Evolutionary conservation across 1,139 yeast species (phyloP).

Genomic region (Diutina pseudorugosa): DNA sequence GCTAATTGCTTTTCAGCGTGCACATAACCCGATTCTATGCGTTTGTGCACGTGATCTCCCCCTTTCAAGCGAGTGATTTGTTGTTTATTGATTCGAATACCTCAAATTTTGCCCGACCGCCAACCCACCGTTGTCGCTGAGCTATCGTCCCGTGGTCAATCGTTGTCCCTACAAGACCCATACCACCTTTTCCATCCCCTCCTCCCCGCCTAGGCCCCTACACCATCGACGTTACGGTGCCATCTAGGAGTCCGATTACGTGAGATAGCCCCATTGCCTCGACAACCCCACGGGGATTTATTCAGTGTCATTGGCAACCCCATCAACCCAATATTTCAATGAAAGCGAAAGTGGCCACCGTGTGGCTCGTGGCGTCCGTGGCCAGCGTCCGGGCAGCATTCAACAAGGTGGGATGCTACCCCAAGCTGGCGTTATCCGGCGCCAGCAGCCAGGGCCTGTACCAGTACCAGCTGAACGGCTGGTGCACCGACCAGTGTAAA

Average conservation of each 20-base stretch:
- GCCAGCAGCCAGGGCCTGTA: conserved; percentile 16
- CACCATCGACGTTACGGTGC: background rate
- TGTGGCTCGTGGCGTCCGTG: background rate
- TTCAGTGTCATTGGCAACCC: background rate
- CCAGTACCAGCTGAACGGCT: conserved; percentile 37
- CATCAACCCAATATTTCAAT: background rate
- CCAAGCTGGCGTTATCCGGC: background rate
- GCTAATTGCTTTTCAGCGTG: background rate
- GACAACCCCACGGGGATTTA: background rate
- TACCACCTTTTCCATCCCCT: background rate
- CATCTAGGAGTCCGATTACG: background rate
- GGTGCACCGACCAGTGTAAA: conserved; percentile 35
- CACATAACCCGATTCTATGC: background rate
- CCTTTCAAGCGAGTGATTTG: background rate
- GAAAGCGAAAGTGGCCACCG: background rate
- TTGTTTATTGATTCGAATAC: background rate
- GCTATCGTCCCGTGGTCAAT: background rate
- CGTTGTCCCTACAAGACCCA: no score
- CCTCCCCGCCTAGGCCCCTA: background rate
- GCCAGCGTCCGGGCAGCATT: background rate
- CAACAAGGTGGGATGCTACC: background rate
- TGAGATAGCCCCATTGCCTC: background rate
- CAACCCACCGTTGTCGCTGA: background rate
- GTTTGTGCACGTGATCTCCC: background rate
- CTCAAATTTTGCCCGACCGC: background rate